Base-by-base conservation (phyloP, 164 flowering plant genomes). In the Echeveria elegans region DNA sequence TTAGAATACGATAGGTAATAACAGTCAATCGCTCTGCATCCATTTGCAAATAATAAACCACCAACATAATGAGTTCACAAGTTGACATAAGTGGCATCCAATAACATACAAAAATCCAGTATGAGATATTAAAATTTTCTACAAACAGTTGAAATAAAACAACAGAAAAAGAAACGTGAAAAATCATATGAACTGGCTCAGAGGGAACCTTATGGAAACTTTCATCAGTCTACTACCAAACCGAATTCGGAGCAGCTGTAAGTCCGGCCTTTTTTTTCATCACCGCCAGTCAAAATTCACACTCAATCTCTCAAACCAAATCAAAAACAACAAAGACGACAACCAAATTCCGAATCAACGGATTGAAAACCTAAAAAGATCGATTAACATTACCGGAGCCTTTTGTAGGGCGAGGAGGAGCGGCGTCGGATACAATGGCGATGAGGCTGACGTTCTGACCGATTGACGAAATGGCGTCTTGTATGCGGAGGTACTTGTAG, bases 251-350 rank as follows among this genome's bases (percentile, higher is more conserved):
- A 53, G 60, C 60, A 53, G 60, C 60, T 53, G 60, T 53, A 53
- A 53, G 60, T 53, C 60, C 60, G 60, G 60, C 60, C 60, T 53
- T 53, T 53, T n/a, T 47, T 53, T 53, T 53, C 60, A 53, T 53
- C 60, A 53, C 31, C 31, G 31, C 60, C 60, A 53, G 30, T 53
- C 14, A 53, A 52, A 40, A 7, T 40, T 40, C 11, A 40, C 45
- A 7, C 15, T 40, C 45, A 40, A 40, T 8, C 11, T 11, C 45
- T 7, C 11, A 40, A 8, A 40, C 15, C 45, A 40, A 7, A 0
- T 40, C 45, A 40, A 3, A 5, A 43, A 43, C 4, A 43, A 43
- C 48, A 43, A 43, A 43, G n/a, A n/a, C n/a, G n/a, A n/a, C n/a
- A n/a, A 5, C 10, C 48, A 1, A 43, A 4, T 10, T 43, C 45